A percentile compares a stretch with the other conserved stretches of the same genome.
Evolutionary conservation across 2,329 filamentous ascomycete species (phyloP).

Genomic region (Aschersonia sp.): DNA sequence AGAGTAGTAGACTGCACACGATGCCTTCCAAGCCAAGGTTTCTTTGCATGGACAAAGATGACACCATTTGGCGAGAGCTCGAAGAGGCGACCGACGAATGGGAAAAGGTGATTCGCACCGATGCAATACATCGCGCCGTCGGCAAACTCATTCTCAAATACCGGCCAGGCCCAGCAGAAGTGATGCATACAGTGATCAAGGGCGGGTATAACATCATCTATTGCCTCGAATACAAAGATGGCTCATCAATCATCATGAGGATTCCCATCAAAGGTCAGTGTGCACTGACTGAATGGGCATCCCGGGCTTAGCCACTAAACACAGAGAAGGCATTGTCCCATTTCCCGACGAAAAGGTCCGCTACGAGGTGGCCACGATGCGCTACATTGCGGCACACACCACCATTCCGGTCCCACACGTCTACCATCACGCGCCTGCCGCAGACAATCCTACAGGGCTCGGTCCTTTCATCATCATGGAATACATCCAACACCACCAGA

Average conservation of each 20-base stretch:
- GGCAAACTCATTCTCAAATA: conserved; percentile 8
- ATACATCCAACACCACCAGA: conserved; percentile 15
- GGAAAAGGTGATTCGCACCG: conserved; percentile 6
- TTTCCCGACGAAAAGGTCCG: conserved; percentile 2
- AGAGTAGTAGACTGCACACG: background rate
- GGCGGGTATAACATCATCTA: conserved; percentile 1
- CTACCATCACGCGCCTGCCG: conserved; percentile 14
- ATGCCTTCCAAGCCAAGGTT: conserved; percentile 1
- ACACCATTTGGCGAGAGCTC: conserved; percentile 9
- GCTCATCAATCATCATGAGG: background rate
- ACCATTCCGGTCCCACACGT: conserved; percentile 19
- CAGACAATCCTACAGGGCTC: conserved; percentile 16
- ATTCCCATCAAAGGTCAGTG: conserved; percentile 8
- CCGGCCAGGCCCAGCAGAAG: conserved; percentile 6
- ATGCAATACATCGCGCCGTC: conserved; percentile 5
- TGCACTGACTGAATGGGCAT: conserved; percentile 16
- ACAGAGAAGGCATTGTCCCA: too few relatives aligned
- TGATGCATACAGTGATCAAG: conserved; percentile 5
- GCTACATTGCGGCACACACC: conserved; percentile 15
- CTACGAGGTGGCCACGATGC: conserved; percentile 20
- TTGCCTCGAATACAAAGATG: conserved; percentile 2
- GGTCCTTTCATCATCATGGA: conserved; percentile 24
- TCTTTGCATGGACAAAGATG: conserved; percentile 8
- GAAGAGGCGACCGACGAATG: conserved; percentile 8
- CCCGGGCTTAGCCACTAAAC: too few relatives aligned